phyloP scores from a whole-genome alignment of 2,329 filamentous ascomycete genomes.

The Pezicula rhizophila region DNA sequence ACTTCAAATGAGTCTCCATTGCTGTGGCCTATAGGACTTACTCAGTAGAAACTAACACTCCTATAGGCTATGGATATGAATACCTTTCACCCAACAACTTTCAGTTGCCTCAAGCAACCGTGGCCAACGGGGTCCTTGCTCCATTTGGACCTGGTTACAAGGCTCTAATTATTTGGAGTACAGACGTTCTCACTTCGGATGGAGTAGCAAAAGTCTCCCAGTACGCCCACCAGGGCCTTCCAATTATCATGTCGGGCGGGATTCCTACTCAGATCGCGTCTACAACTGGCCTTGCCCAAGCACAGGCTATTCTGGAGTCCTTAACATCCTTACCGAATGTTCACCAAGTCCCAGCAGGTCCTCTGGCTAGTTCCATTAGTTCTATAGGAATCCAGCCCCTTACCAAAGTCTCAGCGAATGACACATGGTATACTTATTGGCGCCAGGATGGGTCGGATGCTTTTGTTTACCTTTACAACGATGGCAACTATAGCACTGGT shows the following conservation, averaged over 20 bases:
- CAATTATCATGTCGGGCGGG: slow-evolving; percentile 35
- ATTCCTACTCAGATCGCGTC: slow-evolving; percentile 21
- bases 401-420: slow-evolving; percentile 21
- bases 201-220: slow-evolving; percentile 29
- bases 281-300: slow-evolving; percentile 5
- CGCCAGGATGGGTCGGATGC: slow-evolving; percentile 21
- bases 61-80: slow-evolving; percentile 19
- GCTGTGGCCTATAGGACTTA: no score
- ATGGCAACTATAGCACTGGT: slow-evolving; percentile 22
- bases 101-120: slow-evolving; percentile 30
- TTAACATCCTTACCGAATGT: slow-evolving; percentile 29
- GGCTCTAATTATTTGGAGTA: slow-evolving; percentile 33
- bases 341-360: slow-evolving; percentile 20
- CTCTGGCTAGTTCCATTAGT: slow-evolving; percentile 27
- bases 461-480: slow-evolving; percentile 37
- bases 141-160: slow-evolving; percentile 34
- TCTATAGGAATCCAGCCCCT: slow-evolving; percentile 28
- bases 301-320: slow-evolving; percentile 18
- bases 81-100: slow-evolving; percentile 42
- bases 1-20: no score
- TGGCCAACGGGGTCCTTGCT: slow-evolving; percentile 31
- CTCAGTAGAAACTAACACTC: no score
- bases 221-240: slow-evolving; percentile 33
- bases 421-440: slow-evolving; percentile 32
- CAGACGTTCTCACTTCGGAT: slow-evolving; percentile 30